Evolutionary conservation across 208 protist genomes (phyloP).

Genomic region (Hexamita inflata): DNA sequence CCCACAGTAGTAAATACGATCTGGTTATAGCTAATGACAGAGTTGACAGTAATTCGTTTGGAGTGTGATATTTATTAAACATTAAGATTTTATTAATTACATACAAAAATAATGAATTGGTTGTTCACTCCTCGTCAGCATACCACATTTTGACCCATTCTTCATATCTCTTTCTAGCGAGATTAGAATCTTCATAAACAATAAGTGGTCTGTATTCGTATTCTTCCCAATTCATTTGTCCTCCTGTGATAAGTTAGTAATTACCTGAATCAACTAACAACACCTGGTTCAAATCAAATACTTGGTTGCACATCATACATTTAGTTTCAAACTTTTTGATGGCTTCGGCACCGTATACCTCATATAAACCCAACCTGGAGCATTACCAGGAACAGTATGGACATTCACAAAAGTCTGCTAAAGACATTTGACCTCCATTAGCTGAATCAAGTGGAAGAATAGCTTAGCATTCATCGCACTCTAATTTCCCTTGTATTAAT

Average conservation of each 20-base stretch:
- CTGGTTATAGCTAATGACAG: no score
- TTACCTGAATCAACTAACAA: neutral
- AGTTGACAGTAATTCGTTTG: no score
- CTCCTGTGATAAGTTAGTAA: neutral
- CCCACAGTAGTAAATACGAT: no score
- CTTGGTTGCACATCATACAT: slow-evolving; percentile 7
- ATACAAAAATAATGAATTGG: no score
- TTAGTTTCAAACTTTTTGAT: neutral
- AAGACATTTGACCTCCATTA: neutral
- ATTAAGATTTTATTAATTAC: no score
- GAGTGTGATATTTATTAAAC: no score
- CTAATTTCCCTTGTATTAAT: neutral
- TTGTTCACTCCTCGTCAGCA: neutral
- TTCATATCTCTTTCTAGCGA: slow-evolving; percentile 13
- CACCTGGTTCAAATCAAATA: neutral
- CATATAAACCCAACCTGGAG: slow-evolving; percentile 7
- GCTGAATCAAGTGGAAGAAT: slow-evolving; percentile 18
- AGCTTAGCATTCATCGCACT: slow-evolving; percentile 7
- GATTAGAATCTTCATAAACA: slow-evolving; percentile 13
- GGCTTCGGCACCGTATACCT: neutral
- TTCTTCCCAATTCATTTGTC: neutral
- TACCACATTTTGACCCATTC: slow-evolving; percentile 12
- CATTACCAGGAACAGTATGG: slow-evolving; percentile 14
- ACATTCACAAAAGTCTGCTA: slow-evolving; percentile 26
- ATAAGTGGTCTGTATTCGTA: neutral